A percentile compares a stretch with the other conserved stretches of the same genome.
Evolutionary conservation across 768 basidiomycete genomes (phyloP).

Genomic region (Lactarius tabidus): DNA sequence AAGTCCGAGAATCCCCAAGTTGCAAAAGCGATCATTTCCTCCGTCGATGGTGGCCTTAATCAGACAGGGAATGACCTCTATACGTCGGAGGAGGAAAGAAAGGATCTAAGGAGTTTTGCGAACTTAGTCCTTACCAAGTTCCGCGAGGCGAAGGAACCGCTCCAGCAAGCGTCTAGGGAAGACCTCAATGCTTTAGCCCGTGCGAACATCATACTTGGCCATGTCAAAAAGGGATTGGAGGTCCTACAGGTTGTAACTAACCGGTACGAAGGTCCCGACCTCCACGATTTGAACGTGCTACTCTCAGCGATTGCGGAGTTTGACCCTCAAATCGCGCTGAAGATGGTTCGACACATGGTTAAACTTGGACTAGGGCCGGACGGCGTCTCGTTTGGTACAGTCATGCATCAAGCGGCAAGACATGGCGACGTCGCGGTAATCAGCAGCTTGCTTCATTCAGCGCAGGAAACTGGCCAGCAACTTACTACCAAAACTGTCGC

Average conservation of each 20-base stretch:
- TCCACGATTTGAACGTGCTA: constrained; percentile 61
- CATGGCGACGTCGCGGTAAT: constrained; percentile 45
- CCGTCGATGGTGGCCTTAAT: not conserved
- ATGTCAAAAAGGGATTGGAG: constrained; percentile 43
- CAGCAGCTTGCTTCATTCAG: constrained; percentile 38
- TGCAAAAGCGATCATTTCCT: not conserved
- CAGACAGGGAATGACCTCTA: not conserved
- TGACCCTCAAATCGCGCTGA: constrained; percentile 44
- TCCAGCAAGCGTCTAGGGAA: constrained; percentile 44
- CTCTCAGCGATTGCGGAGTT: constrained; percentile 50
- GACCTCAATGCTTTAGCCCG: constrained; percentile 59
- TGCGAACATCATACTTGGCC: constrained; percentile 55
- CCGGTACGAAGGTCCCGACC: constrained; percentile 53
- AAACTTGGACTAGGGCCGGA: constrained; percentile 47
- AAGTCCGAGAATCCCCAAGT: not conserved
- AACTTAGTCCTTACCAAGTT: constrained; percentile 45
- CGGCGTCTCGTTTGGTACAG: constrained; percentile 54
- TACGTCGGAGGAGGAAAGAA: constrained; percentile 7
- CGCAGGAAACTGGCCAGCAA: constrained; percentile 36
- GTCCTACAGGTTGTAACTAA: constrained; percentile 44
- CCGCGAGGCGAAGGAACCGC: constrained; percentile 41
- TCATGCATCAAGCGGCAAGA: constrained; percentile 53
- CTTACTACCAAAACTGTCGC: constrained; percentile 48
- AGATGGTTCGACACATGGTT: constrained; percentile 50
- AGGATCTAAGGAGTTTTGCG: constrained; percentile 36